Evolutionary conservation across 129 eudicot species (phyloP).

Genomic region (Heracleum sosnowskyi): DNA sequence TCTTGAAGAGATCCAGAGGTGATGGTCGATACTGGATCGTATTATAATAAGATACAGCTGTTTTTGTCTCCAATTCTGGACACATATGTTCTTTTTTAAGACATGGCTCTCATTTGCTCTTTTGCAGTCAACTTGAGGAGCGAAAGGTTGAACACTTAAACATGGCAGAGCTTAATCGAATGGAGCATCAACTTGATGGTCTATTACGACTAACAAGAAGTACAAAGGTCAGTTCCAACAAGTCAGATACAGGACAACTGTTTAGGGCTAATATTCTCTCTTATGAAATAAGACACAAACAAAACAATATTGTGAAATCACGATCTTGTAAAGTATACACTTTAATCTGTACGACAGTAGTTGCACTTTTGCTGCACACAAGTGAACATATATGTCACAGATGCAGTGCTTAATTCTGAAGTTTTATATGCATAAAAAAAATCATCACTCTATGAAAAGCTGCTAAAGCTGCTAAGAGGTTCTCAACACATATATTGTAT

Average conservation of each 20-base stretch:
- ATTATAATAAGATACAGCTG: not conserved
- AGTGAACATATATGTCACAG: not conserved
- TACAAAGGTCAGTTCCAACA: slow-evolving; percentile 9
- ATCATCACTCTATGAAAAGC: not conserved
- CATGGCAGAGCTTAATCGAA: slow-evolving; percentile 9
- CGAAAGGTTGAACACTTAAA: slow-evolving; percentile 6
- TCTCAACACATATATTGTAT: not conserved
- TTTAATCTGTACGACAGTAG: not conserved
- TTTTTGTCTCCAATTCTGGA: not conserved
- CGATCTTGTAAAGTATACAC: not conserved
- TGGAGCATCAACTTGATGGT: slow-evolving; percentile 10
- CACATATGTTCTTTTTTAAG: not conserved
- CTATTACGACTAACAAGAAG: slow-evolving; percentile 10
- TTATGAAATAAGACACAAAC: not conserved
- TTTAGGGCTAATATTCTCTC: not conserved
- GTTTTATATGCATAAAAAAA: not conserved
- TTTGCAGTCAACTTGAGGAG: slow-evolving; percentile 10
- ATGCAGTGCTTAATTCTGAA: not conserved
- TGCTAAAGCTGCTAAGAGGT: not conserved
- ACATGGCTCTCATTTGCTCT: not conserved
- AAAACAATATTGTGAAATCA: not conserved
- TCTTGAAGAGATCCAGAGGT: slow-evolving; percentile 9
- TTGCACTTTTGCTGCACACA: not conserved
- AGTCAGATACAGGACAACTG: not conserved
- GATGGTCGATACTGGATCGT: not conserved